Conservation (phyloP, 2,329 filamentous ascomycete species). For the Ceratocystis lukuohia region DNA sequence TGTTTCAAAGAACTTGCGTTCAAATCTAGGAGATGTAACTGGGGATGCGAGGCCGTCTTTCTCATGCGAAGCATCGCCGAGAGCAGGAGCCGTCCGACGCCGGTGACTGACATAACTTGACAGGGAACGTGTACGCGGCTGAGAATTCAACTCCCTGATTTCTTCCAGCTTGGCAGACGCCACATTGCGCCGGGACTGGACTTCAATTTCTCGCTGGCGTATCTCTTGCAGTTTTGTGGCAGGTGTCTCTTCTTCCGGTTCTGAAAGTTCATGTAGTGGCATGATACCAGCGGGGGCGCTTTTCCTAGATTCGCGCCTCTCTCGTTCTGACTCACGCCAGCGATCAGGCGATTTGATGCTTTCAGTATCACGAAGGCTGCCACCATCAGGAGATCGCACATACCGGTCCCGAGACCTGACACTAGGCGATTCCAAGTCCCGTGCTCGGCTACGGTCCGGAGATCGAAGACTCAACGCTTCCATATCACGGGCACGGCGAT, state of each 20-base stretch:
- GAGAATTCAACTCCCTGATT: slow-evolving; percentile 37
- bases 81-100: neutral
- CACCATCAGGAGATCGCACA: neutral
- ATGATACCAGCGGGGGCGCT: slow-evolving; percentile 13
- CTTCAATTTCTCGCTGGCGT: slow-evolving; percentile 32
- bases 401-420: slow-evolving; percentile 6
- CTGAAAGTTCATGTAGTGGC: slow-evolving; percentile 16
- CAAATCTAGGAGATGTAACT: slow-evolving; percentile 2
- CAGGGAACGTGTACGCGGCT: slow-evolving; percentile 12
- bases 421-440: slow-evolving; percentile 6
- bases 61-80: neutral
- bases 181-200: neutral
- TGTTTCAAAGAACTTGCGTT: slow-evolving; percentile 12
- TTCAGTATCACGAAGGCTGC: neutral
- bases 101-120: slow-evolving; percentile 11
- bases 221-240: slow-evolving; percentile 37
- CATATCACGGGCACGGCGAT: slow-evolving; percentile 10
- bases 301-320: slow-evolving; percentile 16
- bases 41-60: slow-evolving; percentile 1
- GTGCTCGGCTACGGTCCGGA: slow-evolving; percentile 11
- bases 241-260: slow-evolving; percentile 12
- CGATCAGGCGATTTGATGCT: slow-evolving; percentile 12
- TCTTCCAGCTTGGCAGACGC: slow-evolving; percentile 32
- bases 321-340: slow-evolving; percentile 6
- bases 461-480: slow-evolving; percentile 9